Evolutionary conservation across 257 asterid genomes (phyloP), one percentile per base, ranked within the genome.

Genomic region (Lycium barbarum): DNA sequence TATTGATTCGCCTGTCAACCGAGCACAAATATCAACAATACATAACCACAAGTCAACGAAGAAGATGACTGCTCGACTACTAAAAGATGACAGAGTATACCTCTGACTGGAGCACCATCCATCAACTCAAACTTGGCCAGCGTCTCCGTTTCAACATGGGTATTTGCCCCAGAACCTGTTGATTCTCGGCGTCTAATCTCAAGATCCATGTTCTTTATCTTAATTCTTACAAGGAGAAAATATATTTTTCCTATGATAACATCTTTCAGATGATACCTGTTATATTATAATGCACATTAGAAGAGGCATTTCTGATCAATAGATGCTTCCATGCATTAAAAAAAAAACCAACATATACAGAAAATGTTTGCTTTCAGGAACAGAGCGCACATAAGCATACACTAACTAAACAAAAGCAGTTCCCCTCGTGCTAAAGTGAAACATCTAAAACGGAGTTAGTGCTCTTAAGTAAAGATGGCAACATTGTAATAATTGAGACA

Each of bases 41-140:
- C 45, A 22, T 33, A 26, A 78, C 66, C 82, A 53, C 36, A 20
- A 45, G 73, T 3, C 74, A 20, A 63, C 0, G 43, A 66, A 61
- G 78, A 61, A 82, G 18, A 73, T 33, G 33, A 59, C 81, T 49
- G 66, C 78, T 51, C 18, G 36, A 36, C 14, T 68, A 63, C 35
- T 59, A 59, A 18, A 66, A 45, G 73, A 20, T 38, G 63, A 33
- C 80, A 61, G 22, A 33, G 54, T 63, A 58, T 92, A 95, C 98
- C 98, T 93, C 99, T 92, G 40, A 95, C 99, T 54, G 99, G 99
- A 91, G 99, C 98, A 87, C 99, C 99, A 87, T 97, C 99, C 99
- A 95, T 97, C 76, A 97, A 92, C 91, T 97, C 99, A 88, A 92
- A 97, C 92, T 97, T 97, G 81, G 99, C 99, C 62, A 97, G 97